Conservation (phyloP, 805 yeast species). For the Yamadazyma paraphyllophila region DNA sequence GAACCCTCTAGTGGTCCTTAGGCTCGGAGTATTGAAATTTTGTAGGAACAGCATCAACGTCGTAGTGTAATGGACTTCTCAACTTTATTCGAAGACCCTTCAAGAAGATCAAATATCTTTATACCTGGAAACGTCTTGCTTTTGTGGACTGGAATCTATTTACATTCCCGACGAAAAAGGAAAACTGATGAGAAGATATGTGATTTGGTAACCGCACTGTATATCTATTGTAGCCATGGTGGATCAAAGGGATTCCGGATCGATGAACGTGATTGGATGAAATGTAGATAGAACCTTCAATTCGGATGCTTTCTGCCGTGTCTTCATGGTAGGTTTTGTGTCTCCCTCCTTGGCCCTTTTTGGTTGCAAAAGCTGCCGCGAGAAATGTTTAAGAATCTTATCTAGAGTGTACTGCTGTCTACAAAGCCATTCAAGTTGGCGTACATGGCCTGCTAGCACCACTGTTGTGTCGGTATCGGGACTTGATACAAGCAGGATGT, state of each 20-base stretch:
- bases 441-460: background rate
- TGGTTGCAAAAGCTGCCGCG: background rate
- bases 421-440: background rate
- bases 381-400: background rate
- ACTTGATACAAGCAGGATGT: background rate
- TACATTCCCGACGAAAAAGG: constrained; percentile 12
- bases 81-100: constrained; percentile 1
- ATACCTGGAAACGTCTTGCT: background rate
- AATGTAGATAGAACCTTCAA: background rate
- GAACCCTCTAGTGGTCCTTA: constrained; percentile 43
- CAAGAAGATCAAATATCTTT: background rate
- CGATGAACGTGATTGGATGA: constrained; percentile 1
- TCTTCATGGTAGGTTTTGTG: background rate
- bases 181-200: constrained; percentile 2
- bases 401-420: background rate
- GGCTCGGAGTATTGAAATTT: constrained; percentile 43
- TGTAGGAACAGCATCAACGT: constrained; percentile 32
- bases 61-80: background rate
- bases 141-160: constrained; percentile 9
- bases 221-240: background rate
- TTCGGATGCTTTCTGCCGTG: background rate
- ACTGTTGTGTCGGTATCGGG: background rate
- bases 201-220: background rate
- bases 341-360: background rate
- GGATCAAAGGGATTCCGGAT: background rate